Evolutionary conservation across 2,329 filamentous ascomycete genomes (phyloP), one percentile per base, ranked within the genome.

Genomic region (Nemania bipapillata): DNA sequence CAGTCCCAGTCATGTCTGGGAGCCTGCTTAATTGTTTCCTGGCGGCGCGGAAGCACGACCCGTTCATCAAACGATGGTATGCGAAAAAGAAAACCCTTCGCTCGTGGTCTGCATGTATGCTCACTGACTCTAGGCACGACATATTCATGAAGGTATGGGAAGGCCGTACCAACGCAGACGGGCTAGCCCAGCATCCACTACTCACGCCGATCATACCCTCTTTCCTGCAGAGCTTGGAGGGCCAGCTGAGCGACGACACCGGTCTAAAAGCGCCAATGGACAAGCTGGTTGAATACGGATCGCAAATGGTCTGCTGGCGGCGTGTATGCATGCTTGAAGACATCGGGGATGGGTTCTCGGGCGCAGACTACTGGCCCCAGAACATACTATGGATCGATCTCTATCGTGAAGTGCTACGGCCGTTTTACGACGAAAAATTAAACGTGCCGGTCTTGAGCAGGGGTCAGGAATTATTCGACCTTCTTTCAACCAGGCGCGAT

Each of bases 281-380:
- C 1, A 76, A 74, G 0, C 63, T 81, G 0, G 62, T 81, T 30
- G 81, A 82, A 15, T 83, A 83, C 55, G 76, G 81, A 7, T 73
- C 75, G 1, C 82, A 83, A 49, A 77, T 82, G 32, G 67, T 82
- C 3, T 76, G 77, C 12, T 84, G 81, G 81, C 63, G 73, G 6
- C 73, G 76, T 2, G 47, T 78, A 32, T 66, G 63, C 52, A 72
- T 73, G 66, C 65, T 78, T 1, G 69, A 77, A 20, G 72, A 76
- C 22, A 45, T 65, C 0, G 69, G 70, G 20, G 74, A 74, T 37
- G 75, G 75, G 0, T 78, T 77, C 60, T 70, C 72, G 6, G 57
- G 70, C 7, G 65, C 53, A 1, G 69, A 74, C 8, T 76, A 77
- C 61, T 77, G 69, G 72, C 3, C 20, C 20, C 58, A 70, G 6